These are phyloP conservation scores for Saccharomyces hybrid DNA, from an alignment of 1,139 yeast species.

Conservation along the genomic window DNA sequence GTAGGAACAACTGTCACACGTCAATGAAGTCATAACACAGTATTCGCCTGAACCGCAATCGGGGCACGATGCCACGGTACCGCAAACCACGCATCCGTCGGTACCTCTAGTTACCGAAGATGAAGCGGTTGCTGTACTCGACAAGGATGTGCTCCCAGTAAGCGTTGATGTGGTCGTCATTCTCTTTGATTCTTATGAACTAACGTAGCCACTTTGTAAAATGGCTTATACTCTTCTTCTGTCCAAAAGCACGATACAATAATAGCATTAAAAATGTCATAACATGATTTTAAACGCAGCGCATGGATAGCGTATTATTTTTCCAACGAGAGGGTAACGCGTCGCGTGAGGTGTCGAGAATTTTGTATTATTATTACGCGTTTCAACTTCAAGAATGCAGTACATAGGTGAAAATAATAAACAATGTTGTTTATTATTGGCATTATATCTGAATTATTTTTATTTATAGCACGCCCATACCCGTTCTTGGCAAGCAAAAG, in stretches of 20 bases:
- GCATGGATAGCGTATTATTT: not conserved
- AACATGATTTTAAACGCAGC: not conserved
- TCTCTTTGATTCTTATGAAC: not conserved
- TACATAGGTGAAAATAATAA: not conserved
- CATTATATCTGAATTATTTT: not conserved
- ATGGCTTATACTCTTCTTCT: not conserved
- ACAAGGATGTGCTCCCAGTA: not conserved
- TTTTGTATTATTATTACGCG: not conserved
- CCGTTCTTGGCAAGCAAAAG: not conserved
- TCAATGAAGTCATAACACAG: slow-evolving; percentile 44
- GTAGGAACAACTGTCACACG: slow-evolving; percentile 51
- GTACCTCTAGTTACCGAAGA: slow-evolving; percentile 9
- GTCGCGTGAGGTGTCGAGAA: not conserved
- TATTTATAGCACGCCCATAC: not conserved
- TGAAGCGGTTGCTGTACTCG: slow-evolving; percentile 2
- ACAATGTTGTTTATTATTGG: not conserved
- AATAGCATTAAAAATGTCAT: not conserved
- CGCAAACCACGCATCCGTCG: slow-evolving; percentile 46
- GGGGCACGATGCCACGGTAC: slow-evolving; percentile 41
- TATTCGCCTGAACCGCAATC: slow-evolving; percentile 44
- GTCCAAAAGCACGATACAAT: not conserved
- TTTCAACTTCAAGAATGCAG: not conserved
- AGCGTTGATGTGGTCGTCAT: not conserved
- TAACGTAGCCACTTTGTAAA: not conserved
- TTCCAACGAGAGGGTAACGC: not conserved